Base-by-base conservation (phyloP, 208 protist species). In the Wallacemonas sp. region DNA sequence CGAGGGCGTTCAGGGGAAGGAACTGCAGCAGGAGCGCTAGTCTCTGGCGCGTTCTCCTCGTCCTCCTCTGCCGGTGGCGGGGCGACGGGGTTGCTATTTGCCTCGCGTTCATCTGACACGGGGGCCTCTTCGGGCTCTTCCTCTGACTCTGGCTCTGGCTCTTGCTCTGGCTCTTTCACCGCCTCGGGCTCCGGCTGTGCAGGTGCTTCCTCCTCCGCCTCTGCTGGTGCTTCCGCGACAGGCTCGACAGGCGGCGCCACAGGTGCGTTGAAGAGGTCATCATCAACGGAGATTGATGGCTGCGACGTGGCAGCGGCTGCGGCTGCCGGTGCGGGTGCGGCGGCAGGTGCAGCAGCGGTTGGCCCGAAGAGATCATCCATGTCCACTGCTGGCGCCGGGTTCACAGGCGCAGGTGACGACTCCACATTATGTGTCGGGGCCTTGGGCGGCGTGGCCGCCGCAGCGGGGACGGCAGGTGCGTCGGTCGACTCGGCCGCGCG, bases 301-400 rank as follows among this genome's bases (percentile, higher is more conserved):
- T n/a, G n/a, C n/a, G n/a, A n/a, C n/a, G n/a, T n/a, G n/a, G n/a
- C n/a, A n/a, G 52, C 30, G 11, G 12, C 23, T 19, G 21, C 32
- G 32, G 46, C 17, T 23, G 14, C 17, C 27, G 54, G 47, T 23
- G 58, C 41, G 4, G 26, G 24, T n/a, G 36, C 39, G 0, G 57
- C 39, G 34, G 16, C 24, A 33, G 65, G 27, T 17, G 58, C 34
- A 3, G 54, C 39, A 2, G 43, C 52, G 8, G 72, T 17, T 16
- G 52, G 64, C 1, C 48, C 64, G 29, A 49, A 65, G 48, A 33
- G 39, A 33, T 57, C 58, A 41, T 57, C 61, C 65, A 75, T 60
- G 38, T 71, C 61, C 41, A 70, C 66, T 12, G 38, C 61, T 12
- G 67, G 72, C 21, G 36, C 48, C 67, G 26, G 46, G n/a, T 33